phyloP scores from a whole-genome alignment of 768 basidiomycete genomes.

The Macrolepiota albuminosa region DNA sequence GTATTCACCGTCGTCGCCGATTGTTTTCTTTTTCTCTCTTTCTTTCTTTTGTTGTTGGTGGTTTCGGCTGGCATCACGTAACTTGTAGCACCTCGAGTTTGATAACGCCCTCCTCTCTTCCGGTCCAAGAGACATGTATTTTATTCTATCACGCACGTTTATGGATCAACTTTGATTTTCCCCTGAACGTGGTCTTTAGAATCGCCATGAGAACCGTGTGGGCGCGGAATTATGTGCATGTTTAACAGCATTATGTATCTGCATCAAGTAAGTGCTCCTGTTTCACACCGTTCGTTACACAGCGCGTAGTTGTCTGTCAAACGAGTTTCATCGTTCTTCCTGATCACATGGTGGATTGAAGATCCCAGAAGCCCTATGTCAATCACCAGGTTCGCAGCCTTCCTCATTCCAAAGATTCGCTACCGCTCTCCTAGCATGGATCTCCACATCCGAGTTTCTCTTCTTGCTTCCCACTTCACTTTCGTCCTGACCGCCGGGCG shows the following conservation, averaged over 20 bases:
- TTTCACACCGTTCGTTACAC: too few species aligned
- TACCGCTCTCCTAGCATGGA: background rate
- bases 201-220: background rate
- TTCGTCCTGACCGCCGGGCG: background rate
- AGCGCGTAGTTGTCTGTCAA: too few species aligned
- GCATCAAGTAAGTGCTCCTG: background rate
- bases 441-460: background rate
- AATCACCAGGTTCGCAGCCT: background rate
- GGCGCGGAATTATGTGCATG: background rate
- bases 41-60: background rate
- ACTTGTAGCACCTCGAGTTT: background rate
- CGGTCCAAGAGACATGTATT: slow-evolving; percentile 1
- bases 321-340: too few species aligned
- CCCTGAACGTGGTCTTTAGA: background rate
- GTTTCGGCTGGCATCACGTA: background rate
- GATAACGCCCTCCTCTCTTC: background rate
- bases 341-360: too few species aligned
- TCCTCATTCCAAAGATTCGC: background rate
- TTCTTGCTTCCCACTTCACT: background rate
- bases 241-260: background rate
- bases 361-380: too few species aligned
- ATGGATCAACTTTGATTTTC: background rate
- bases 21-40: background rate
- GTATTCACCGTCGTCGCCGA: background rate
- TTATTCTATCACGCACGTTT: background rate